Percentiles rank a stretch among this genome's conserved stretches.
phyloP scores from a whole-genome alignment of 352 stramenopile species.

The Pilasporangium apinafurcum region DNA sequence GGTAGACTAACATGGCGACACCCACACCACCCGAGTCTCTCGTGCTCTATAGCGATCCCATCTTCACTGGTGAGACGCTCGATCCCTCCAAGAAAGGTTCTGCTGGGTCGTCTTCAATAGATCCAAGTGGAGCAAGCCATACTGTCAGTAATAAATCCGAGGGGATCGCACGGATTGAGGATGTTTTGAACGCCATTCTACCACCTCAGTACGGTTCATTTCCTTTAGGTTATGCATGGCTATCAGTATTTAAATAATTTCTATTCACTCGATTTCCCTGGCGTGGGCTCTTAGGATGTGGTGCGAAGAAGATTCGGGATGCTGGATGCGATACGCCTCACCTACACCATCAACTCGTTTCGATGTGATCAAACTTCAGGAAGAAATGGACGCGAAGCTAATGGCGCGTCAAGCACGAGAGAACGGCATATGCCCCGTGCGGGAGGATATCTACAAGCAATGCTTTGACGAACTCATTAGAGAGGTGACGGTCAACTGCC shows the following conservation, averaged over 20 bases:
- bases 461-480: conserved; percentile 92
- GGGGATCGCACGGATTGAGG: conserved; percentile 58
- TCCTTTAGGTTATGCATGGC: background rate
- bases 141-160: conserved; percentile 26
- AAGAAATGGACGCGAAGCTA: conserved; percentile 87
- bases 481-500: conserved; percentile 88
- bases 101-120: conserved; percentile 11
- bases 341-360: conserved; percentile 88
- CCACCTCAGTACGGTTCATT: conserved; percentile 68
- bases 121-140: conserved; percentile 11
- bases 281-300: conserved; percentile 45
- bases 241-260: too few species aligned
- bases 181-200: conserved; percentile 70
- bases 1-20: conserved; percentile 25
- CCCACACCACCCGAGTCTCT: conserved; percentile 80
- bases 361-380: conserved; percentile 91
- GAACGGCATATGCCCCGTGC: conserved; percentile 90
- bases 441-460: conserved; percentile 92
- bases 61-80: conserved; percentile 84
- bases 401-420: conserved; percentile 88
- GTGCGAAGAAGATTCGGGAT: conserved; percentile 70
- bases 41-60: conserved; percentile 84
- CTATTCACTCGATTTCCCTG: background rate
- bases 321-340: conserved; percentile 90
- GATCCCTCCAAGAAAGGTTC: conserved; percentile 42